These are phyloP conservation scores for Acorus gramineus DNA, from an alignment of 106 monocot genomes.

Conservation along the genomic window DNA sequence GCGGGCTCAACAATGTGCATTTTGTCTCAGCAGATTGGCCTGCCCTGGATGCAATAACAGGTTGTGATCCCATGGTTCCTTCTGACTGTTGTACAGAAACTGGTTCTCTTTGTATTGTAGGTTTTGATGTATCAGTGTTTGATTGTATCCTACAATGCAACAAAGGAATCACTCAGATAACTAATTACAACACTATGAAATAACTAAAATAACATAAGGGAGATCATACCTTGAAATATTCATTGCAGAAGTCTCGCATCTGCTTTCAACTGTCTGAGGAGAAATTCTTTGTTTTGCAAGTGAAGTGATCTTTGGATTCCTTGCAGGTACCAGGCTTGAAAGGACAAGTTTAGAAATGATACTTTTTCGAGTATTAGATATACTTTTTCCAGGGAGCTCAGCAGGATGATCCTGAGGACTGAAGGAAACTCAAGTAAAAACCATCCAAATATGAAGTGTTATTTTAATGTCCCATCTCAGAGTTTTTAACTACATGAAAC, in stretches of 20 bases:
- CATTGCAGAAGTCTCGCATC: slow-evolving; percentile 6
- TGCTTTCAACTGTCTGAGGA: slow-evolving; percentile 16
- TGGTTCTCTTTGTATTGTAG: slow-evolving; percentile 17
- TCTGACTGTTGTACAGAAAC: slow-evolving; percentile 14
- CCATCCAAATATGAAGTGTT: too few species aligned
- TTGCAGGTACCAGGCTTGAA: slow-evolving; percentile 7
- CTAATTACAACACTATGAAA: background rate
- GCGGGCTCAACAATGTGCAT: slow-evolving; percentile 17
- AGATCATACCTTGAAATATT: slow-evolving; percentile 22
- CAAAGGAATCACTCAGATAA: background rate
- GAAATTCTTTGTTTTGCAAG: slow-evolving; percentile 12
- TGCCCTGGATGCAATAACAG: slow-evolving; percentile 13
- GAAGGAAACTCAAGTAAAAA: slow-evolving; percentile 7
- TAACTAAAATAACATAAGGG: background rate
- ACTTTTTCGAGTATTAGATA: slow-evolving; percentile 4
- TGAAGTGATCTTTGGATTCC: slow-evolving; percentile 3
- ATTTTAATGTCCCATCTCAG: too few species aligned
- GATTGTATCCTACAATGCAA: slow-evolving; percentile 16
- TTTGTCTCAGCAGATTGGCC: slow-evolving; percentile 14
- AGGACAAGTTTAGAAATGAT: slow-evolving; percentile 1
- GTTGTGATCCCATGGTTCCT: slow-evolving; percentile 14
- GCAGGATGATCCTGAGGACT: slow-evolving; percentile 15
- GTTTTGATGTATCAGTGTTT: slow-evolving; percentile 17
- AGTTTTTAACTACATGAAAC: too few species aligned
- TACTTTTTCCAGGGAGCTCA: slow-evolving; percentile 5